A percentile compares a stretch with the other conserved stretches of the same genome.
Conservation (phyloP, 2,329 filamentous ascomycete species). For the Didymella lethalis region DNA sequence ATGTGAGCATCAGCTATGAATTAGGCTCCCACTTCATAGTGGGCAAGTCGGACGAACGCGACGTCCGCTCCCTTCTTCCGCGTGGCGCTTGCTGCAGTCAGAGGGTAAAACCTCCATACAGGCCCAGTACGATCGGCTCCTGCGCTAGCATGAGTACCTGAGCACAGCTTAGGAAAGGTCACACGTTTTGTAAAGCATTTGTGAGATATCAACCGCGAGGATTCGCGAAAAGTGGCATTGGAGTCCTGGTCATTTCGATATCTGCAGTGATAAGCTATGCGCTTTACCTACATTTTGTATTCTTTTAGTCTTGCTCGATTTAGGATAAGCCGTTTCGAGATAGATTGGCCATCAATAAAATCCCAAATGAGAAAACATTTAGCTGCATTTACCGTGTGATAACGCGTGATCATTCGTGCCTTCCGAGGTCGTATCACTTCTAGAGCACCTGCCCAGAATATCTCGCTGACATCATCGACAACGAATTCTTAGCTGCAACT, state of each 20-base stretch:
- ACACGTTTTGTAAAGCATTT: slow-evolving; percentile 22
- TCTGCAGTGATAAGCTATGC: slow-evolving; percentile 10
- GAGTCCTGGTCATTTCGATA: slow-evolving; percentile 15
- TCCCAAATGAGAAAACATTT: not conserved
- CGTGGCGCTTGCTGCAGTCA: slow-evolving; percentile 1
- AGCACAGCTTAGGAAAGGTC: slow-evolving; percentile 6
- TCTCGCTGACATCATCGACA: slow-evolving; percentile 1
- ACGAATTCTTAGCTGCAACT: not conserved
- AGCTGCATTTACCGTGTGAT: not conserved
- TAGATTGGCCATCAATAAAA: slow-evolving; percentile 12
- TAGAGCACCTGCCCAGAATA: not conserved
- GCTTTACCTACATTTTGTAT: slow-evolving; percentile 16
- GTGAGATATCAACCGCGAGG: slow-evolving; percentile 19
- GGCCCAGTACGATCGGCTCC: not conserved
- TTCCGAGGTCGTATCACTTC: not conserved
- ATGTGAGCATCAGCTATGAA: slow-evolving; percentile 33
- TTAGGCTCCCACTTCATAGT: not conserved
- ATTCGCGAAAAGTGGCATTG: slow-evolving; percentile 18
- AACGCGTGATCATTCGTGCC: not conserved
- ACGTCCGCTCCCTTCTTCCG: not conserved
- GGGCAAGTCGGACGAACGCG: not conserved
- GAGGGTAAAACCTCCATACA: not conserved
- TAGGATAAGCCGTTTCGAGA: slow-evolving; percentile 6
- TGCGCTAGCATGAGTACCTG: slow-evolving; percentile 3
- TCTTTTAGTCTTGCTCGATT: slow-evolving; percentile 15